Conservation (phyloP, 2,329 filamentous ascomycete species). For the Annulohypoxylon truncatum region DNA sequence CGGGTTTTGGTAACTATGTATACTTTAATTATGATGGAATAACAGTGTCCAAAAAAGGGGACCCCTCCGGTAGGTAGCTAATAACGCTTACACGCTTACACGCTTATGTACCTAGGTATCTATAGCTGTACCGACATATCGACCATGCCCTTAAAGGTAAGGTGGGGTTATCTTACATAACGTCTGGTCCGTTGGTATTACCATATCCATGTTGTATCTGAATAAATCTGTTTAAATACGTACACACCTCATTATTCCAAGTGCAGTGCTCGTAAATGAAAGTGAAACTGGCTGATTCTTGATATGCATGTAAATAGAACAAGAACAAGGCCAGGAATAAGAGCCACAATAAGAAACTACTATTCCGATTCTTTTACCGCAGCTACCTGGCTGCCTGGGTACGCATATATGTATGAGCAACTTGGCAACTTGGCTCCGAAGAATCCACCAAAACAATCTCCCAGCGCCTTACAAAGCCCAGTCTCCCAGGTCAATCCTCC, state of each 20-base stretch:
- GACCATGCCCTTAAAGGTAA: neutral
- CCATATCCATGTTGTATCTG: neutral
- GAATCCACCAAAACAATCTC: neutral
- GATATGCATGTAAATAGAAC: too few relatives aligned
- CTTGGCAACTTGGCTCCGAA: neutral
- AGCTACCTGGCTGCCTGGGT: too few relatives aligned
- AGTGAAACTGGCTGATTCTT: too few relatives aligned
- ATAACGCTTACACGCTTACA: neutral
- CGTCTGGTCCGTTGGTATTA: too few relatives aligned
- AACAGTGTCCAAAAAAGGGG: too few relatives aligned
- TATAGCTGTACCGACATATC: neutral
- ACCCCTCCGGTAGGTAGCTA: too few relatives aligned
- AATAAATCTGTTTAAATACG: neutral
- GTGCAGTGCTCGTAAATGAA: too few relatives aligned
- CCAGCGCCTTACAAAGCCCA: neutral
- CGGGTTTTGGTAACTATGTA: too few relatives aligned
- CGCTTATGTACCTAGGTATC: neutral
- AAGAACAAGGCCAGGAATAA: neutral
- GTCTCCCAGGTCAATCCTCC: neutral
- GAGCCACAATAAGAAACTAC: too few relatives aligned
- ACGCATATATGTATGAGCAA: neutral
- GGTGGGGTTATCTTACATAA: neutral
- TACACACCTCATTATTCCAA: too few relatives aligned
- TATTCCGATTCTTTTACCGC: neutral
- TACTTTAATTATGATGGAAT: too few relatives aligned